Evolutionary conservation across 2,329 filamentous ascomycete genomes (phyloP), one percentile per base, ranked within the genome.

Genomic region (Aspergillus flavus): DNA sequence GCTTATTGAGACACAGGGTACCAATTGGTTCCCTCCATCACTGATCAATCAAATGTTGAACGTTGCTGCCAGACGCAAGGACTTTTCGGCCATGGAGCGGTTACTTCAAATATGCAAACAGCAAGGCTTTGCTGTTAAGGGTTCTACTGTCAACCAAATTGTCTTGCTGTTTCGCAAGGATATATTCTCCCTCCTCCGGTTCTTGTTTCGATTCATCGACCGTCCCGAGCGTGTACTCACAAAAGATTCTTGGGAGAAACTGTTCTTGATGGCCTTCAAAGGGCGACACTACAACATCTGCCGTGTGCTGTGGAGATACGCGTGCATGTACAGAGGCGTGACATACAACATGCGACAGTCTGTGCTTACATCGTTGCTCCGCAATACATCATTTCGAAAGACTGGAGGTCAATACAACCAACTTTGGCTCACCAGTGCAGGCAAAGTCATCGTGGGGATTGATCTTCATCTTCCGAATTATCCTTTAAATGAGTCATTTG

Each of bases 251-350:
- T 79, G 75, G 63, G 72, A 79, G 32, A 68, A 71, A 16, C 71
- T 84, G 19, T 83, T 84, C 58, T 61, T 75, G 21, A 68, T 76
- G n/a, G 81, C 80, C 7, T 81, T 76, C 74, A 71, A 71, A 23
- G 64, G 63, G 52, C 71, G 71, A 26, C 67, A 71, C 41, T 79
- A 79, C 64, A 84, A 83, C 59, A 69, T 80, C 12, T 79, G 77
- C 57, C 78, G 79, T 12, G 80, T 83, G 10, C 64, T 84, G 6
- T 84, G 82, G 82, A 73, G 74, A 64, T 82, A 82, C 70, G 79
- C 81, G 6, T 83, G 82, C 65, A 72, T 83, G 61, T 58, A 74
- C 19, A 72, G 71, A 10, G 46, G 54, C 12, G 76, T 77, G 12
- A 78, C 71, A 19, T 63, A 63, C 30, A 65, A 66, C 5, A 81